Percentiles rank a stretch among this genome's conserved stretches.
Conservation (phyloP, 768 basidiomycete genomes). For the Strobilomyces confusus region DNA sequence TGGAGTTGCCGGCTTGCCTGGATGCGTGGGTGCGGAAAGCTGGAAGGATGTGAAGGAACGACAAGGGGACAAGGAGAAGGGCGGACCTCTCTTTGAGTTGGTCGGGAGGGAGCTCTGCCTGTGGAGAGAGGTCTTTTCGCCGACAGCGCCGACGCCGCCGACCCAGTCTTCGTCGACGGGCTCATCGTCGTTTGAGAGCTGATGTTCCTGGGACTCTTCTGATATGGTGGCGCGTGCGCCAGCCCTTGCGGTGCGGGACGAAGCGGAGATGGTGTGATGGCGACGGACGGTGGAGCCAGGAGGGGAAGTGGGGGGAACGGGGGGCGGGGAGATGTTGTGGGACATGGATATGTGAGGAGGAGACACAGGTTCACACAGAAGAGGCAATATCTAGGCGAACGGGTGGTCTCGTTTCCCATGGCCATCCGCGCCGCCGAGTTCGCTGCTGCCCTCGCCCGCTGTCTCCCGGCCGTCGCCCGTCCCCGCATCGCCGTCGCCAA, state of each 20-base stretch:
- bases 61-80: too few species aligned
- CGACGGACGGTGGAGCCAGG: conserved; percentile 51
- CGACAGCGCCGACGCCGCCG: conserved; percentile 76
- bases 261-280: conserved; percentile 78
- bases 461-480: not conserved
- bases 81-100: conserved; percentile 69
- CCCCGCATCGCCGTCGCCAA: conserved; percentile 53
- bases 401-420: too few species aligned
- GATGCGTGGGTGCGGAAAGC: too few species aligned
- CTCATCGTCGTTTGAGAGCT: conserved; percentile 70
- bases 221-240: conserved; percentile 60
- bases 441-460: conserved; percentile 34
- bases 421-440: conserved; percentile 52
- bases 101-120: conserved; percentile 80
- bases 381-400: too few species aligned
- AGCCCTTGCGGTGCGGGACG: conserved; percentile 61
- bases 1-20: too few species aligned
- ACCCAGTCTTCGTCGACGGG: conserved; percentile 79
- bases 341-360: conserved; percentile 28
- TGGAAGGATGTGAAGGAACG: too few species aligned
- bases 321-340: conserved; percentile 41
- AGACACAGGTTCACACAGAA: conserved; percentile 5
- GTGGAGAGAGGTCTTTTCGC: conserved; percentile 76
- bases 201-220: conserved; percentile 59
- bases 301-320: conserved; percentile 34